Conservation (phyloP, 768 basidiomycete genomes). For the Mycena pura region DNA sequence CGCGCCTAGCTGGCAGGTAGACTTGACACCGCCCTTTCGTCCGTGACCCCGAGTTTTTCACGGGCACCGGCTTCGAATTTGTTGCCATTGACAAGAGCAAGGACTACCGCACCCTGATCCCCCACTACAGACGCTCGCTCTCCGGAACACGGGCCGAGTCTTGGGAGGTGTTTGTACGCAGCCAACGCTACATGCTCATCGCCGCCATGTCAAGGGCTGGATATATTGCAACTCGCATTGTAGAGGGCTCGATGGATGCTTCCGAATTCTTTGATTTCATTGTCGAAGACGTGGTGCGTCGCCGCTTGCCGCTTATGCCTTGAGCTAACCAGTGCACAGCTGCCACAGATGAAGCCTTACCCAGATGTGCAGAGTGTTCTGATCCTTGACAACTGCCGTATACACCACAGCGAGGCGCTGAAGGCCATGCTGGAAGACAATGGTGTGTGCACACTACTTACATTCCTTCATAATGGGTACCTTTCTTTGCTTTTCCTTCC, state of each 20-base stretch:
- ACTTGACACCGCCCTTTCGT: too few relatives aligned
- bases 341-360: not conserved
- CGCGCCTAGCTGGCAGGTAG: too few relatives aligned
- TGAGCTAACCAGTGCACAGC: constrained; percentile 4
- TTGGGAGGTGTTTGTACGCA: constrained; percentile 31
- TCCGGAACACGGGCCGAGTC: constrained; percentile 29
- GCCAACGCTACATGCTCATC: constrained; percentile 34
- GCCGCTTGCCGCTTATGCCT: not conserved
- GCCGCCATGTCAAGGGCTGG: constrained; percentile 39
- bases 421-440: constrained; percentile 30
- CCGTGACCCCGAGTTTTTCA: too few relatives aligned
- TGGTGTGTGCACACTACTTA: constrained; percentile 24
- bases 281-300: constrained; percentile 36
- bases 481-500: constrained; percentile 30
- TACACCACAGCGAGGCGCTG: constrained; percentile 35
- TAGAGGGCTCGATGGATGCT: constrained; percentile 35
- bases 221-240: constrained; percentile 33
- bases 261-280: constrained; percentile 38
- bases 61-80: constrained; percentile 27
- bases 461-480: not conserved
- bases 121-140: constrained; percentile 33
- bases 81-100: constrained; percentile 41
- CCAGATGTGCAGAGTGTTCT: constrained; percentile 3
- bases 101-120: constrained; percentile 28
- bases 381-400: constrained; percentile 23